Evolutionary conservation across 257 asterid species (phyloP), one percentile per base, ranked within the genome.

Genomic region (Petrea volubilis): DNA sequence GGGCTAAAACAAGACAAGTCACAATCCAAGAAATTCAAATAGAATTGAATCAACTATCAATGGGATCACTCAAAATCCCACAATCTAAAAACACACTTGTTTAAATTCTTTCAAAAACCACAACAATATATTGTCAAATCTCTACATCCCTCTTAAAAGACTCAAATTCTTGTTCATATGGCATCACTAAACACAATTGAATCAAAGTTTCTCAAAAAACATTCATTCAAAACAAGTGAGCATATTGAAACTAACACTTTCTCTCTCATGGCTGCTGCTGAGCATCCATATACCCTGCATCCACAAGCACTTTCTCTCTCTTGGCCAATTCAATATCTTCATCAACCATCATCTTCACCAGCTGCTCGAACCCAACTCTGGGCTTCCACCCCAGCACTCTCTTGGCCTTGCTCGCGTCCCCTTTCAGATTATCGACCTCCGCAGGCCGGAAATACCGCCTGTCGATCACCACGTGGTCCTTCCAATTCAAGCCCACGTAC

Each of bases 311-410:
- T 61, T 88, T 95, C 76, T 95, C 99, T 51, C 98, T 95, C 79
- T 92, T 92, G 1, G 99, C 99, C 86, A 90, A 68, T 67, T 88
- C 97, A 21, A 92, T 47, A 76, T 95, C 99, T 71, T 95, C 99
- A 83, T 92, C 99, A 24, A 95, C 96, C 98, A 95, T 95, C 99
- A 95, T 95, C 86, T 82, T 92, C 79, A 95, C 98, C 81, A 95
- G 81, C 86, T 92, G 80, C 84, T 88, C 88, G 28, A 95, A 92
- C 44, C 97, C 98, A 0, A 95, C 95, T 67, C 79, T 86, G 0
- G 99, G 97, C 67, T 87, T 90, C 99, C 99, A 92, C 0, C 96
- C 96, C 74, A 95, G 63, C 28, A 87, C 90, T 29, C 63, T 84
- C 81, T 83, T 92, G 3, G 97, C 96, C 84, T 90, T 92, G 20